Evolutionary conservation across 345 rosid genomes (phyloP), one percentile per base, ranked within the genome.

Genomic region (Pistacia vera): DNA sequence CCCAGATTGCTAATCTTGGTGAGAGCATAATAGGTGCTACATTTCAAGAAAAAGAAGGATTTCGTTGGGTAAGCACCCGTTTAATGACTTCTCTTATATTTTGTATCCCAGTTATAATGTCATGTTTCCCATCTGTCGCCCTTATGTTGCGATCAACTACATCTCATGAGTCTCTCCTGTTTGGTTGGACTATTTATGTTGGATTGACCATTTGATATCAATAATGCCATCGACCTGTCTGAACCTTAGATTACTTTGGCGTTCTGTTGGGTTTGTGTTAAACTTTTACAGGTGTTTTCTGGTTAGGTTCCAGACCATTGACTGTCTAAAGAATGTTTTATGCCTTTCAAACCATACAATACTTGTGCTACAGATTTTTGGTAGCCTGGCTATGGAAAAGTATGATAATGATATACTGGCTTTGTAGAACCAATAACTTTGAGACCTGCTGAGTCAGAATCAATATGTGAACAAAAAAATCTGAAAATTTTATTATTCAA

Each of bases 21-120:
- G 98, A 96, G 84, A 96, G 98, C 87, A 78, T 91, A 73, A 93
- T 96, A 60, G 97, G 99, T 77, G 97, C 98, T 74, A 74, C 79
- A 13, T 78, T 92, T 71, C 99, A 96, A 84, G 99, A 90, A 74
- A 93, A 91, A 78, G 88, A 92, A 78, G 99, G 99, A 75, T 92
- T 87, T 72, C 72, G 78, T 78, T 93, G 99, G 98, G 97, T 96
- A 87, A 49, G 91, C 57, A 77, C 35, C 22, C 63, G 41, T 72
- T 56, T n/a, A 16, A 14, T 35, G 8, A 36, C 55, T 68, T 44
- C 12, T 35, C 61, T 78, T 59, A 13, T 55, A 2, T 41, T n/a
- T 60, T 49, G 49, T 46, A 55, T 66, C 3, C 46, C 9, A 12
- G 20, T 68, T 59, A 11, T 51, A 18, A 36, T 73, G 25, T 62